phyloP scores from a whole-genome alignment of 441 rosid genomes.

The Croton laevigatus region DNA sequence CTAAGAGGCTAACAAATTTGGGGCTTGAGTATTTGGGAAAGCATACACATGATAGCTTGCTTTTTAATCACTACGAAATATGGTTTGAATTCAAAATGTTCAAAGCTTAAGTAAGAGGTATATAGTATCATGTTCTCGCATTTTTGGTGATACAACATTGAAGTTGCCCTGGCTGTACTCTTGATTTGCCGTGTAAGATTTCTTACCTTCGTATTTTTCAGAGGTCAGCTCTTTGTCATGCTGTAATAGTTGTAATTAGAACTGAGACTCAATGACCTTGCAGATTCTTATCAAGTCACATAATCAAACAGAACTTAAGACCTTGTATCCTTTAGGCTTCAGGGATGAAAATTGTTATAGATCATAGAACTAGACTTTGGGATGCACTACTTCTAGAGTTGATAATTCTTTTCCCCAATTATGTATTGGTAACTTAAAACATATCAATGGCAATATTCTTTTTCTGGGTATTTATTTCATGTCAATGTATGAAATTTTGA shows the following conservation, averaged over 20 bases:
- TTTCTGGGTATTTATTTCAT: background rate
- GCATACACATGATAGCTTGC: slow-evolving; percentile 80
- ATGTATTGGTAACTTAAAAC: slow-evolving; percentile 10
- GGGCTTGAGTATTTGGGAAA: slow-evolving; percentile 76
- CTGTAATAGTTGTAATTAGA: slow-evolving; percentile 16
- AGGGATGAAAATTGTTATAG: background rate
- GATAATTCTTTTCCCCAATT: slow-evolving; percentile 10
- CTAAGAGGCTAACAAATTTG: slow-evolving; percentile 57
- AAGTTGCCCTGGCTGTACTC: slow-evolving; percentile 11
- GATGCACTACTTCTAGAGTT: slow-evolving; percentile 14
- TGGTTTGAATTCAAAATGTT: slow-evolving; percentile 83
- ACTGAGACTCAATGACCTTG: slow-evolving; percentile 1
- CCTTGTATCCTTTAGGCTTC: slow-evolving; percentile 3
- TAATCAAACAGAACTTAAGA: slow-evolving; percentile 11
- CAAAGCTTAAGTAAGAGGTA: slow-evolving; percentile 43
- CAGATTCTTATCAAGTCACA: slow-evolving; percentile 4
- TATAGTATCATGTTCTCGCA: slow-evolving; percentile 8
- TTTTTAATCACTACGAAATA: slow-evolving; percentile 91
- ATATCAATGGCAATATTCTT: slow-evolving; percentile 1
- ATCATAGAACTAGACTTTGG: background rate
- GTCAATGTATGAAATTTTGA: background rate
- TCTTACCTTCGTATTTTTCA: background rate
- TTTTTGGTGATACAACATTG: slow-evolving; percentile 16
- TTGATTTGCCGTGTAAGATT: slow-evolving; percentile 7
- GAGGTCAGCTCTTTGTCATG: slow-evolving; percentile 7